A percentile compares a stretch with the other conserved stretches of the same genome.
Conservation (phyloP, 208 protist genomes). For the Trypanosoma conorhini region DNA sequence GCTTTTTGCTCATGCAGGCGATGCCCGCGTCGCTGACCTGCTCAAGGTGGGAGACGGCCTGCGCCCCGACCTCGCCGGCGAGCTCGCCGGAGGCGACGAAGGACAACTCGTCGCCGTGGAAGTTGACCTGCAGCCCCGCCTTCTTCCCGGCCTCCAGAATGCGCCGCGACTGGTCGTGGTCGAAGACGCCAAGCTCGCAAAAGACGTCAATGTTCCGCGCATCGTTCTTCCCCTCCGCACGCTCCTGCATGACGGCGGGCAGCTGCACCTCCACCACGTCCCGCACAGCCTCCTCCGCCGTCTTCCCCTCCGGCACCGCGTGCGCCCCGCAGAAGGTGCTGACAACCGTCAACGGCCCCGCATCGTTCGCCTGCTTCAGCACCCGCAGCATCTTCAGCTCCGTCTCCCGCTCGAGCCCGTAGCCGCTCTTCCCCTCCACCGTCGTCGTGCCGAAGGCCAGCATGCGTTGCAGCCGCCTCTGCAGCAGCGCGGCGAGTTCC, state of each 20-base stretch:
- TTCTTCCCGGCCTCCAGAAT: conserved; percentile 68
- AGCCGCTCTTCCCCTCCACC: conserved; percentile 85
- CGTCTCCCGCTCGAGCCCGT: conserved; percentile 79
- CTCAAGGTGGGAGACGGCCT: conserved; percentile 78
- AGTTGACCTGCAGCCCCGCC: conserved; percentile 64
- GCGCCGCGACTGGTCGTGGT: conserved; percentile 37
- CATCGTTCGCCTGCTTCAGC: conserved; percentile 36
- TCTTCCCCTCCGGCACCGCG: conserved; percentile 60
- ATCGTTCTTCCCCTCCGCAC: conserved; percentile 35
- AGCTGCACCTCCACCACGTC: conserved; percentile 68
- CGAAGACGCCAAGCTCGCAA: conserved; percentile 74
- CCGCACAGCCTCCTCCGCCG: conserved; percentile 39
- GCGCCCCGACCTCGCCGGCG: conserved; percentile 53
- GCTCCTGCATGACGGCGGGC: conserved; percentile 44
- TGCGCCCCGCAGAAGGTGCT: conserved; percentile 81
- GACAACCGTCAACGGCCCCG: conserved; percentile 48
- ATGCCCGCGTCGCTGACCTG: conserved; percentile 70
- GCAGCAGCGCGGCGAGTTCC: conserved; percentile 34
- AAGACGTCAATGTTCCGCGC: conserved; percentile 77
- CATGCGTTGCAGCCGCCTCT: conserved; percentile 62
- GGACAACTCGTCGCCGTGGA: conserved; percentile 84
- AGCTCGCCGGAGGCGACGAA: conserved; percentile 62
- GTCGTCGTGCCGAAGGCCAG: conserved; percentile 67
- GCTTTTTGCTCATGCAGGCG: conserved; percentile 45
- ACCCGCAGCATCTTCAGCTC: conserved; percentile 91